Evolutionary conservation across 805 yeast genomes (phyloP).

Genomic region (Zygosaccharomyces kombuchaensis): DNA sequence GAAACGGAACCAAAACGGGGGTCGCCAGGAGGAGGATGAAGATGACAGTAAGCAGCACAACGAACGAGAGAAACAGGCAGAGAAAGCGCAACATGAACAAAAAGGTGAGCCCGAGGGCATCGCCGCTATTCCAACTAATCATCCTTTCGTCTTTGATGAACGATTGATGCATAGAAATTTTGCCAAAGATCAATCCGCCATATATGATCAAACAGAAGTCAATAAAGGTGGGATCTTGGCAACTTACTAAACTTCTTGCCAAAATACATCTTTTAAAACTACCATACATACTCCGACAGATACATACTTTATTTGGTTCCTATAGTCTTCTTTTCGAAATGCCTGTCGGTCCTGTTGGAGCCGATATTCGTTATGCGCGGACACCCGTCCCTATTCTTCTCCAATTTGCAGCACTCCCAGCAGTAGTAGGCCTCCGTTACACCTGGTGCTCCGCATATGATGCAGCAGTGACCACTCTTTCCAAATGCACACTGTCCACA

Average conservation of each 20-base stretch:
- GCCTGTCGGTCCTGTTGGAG: slow-evolving; percentile 61
- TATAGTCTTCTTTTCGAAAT: slow-evolving; percentile 47
- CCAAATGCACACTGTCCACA: slow-evolving; percentile 88
- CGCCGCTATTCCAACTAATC: slow-evolving; percentile 14
- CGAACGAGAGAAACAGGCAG: not conserved
- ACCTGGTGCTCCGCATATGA: slow-evolving; percentile 66
- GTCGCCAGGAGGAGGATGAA: not conserved
- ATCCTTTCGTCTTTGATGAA: slow-evolving; percentile 23
- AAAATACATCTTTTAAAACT: not conserved
- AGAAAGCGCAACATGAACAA: not conserved
- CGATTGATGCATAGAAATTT: slow-evolving; percentile 13
- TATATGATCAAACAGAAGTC: slow-evolving; percentile 2
- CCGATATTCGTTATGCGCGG: slow-evolving; percentile 82
- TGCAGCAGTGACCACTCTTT: slow-evolving; percentile 56
- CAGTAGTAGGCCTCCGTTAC: slow-evolving; percentile 76
- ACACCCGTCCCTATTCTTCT: slow-evolving; percentile 87
- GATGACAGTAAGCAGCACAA: slow-evolving; percentile 4
- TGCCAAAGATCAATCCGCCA: not conserved
- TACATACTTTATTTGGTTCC: not conserved
- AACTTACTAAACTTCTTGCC: not conserved
- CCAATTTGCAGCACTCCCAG: slow-evolving; percentile 73
- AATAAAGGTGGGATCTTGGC: slow-evolving; percentile 1
- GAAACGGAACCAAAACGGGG: not conserved
- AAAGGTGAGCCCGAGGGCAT: slow-evolving; percentile 2
- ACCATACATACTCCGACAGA: not conserved